Evolutionary conservation across 208 protist genomes (phyloP).

Genomic region (Herpetomonas muscarum): DNA sequence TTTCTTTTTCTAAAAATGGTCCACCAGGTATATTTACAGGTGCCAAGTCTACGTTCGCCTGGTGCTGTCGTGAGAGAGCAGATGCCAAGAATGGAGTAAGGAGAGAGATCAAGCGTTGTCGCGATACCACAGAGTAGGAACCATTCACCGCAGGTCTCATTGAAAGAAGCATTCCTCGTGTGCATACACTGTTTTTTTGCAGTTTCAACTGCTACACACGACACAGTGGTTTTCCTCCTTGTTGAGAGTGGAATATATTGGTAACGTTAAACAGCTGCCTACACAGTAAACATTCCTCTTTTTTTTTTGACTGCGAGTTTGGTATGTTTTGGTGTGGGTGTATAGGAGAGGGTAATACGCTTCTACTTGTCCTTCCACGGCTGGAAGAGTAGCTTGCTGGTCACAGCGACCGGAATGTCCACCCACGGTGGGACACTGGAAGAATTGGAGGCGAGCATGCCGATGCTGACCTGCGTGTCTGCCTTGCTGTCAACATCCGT

Average conservation of each 20-base stretch:
- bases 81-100: background rate
- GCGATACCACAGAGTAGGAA: background rate
- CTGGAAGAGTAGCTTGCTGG: conserved; percentile 74
- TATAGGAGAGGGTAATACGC: background rate
- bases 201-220: background rate
- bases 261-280: background rate
- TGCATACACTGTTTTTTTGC: background rate
- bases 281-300: background rate
- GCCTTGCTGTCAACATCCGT: conserved; percentile 64
- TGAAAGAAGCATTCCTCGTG: too few species aligned
- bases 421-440: conserved; percentile 71
- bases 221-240: too few species aligned
- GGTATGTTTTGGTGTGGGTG: background rate
- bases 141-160: too few species aligned
- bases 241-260: background rate
- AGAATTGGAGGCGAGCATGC: conserved; percentile 36
- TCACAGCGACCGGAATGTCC: conserved; percentile 79
- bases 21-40: background rate
- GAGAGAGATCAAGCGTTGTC: background rate
- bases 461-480: conserved; percentile 45
- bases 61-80: background rate
- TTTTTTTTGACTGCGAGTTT: background rate
- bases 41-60: too few species aligned
- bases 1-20: background rate
- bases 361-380: conserved; percentile 60